Evolutionary conservation across 257 asterid species (phyloP), one percentile per base, ranked within the genome.

Genomic region (Solanum sejunctum): DNA sequence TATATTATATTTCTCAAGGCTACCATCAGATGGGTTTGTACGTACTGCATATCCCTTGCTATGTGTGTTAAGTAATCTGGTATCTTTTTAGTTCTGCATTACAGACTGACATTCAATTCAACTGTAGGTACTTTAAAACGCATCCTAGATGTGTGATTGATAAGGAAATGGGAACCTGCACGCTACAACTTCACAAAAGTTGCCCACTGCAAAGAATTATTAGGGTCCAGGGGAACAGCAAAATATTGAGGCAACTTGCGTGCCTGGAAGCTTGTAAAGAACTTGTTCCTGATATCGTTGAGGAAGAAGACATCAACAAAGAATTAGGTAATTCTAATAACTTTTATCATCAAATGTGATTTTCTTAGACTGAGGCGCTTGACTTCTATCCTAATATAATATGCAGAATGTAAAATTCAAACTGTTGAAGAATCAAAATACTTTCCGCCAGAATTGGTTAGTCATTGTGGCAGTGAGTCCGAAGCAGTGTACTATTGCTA

Each of bases 1-100:
- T 96, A 82, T 79, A 93, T 92, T 87, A 77, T 96, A 96, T 87
- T 96, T 98, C 91, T 91, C 98, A 3, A 89, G 93, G 83, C 92
- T 96, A 86, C 98, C 99, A 15, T 92, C 95, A 15, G 99, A 96
- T 67, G 89, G 98, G 99, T 96, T 83, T 47, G 91, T 85, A 86
- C 69, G 91, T 85, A 86, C 69, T 83, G 12, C 39, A 32, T 73
- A 54, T 12, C 83, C 61, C 63, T 82, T 28, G 67, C 72, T 73
- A 75, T 69, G 60, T 80, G 60, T 12, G 75, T 18, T 43, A 23
- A 55, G 20, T 49, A 36, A 36, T 63, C 36, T 66, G 39, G 32
- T 83, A 84, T 36, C 84, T 63, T 83, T 83, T 52, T 56, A 57
- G 63, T 49, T 8, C 1, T 83, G 32, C 67, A 20, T 12, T 51